A percentile compares a stretch with the other conserved stretches of the same genome.
Conservation (phyloP, 2,329 filamentous ascomycete genomes). For the Paecilomyces sp. region DNA sequence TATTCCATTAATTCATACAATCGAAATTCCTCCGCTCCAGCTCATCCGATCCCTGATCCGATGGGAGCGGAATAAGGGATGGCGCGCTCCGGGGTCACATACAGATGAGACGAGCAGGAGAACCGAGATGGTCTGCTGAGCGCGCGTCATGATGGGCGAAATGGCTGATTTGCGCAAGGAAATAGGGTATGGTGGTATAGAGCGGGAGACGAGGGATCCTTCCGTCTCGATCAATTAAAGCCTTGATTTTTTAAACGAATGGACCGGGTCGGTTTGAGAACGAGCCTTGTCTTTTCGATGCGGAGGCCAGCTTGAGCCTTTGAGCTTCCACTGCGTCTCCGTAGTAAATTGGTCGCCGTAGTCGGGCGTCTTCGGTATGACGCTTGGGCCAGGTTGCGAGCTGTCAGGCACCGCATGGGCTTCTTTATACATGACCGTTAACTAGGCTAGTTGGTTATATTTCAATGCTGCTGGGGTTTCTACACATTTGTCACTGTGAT, state of each 20-base stretch:
- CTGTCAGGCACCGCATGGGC: neutral
- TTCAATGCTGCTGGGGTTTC: neutral
- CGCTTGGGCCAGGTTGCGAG: neutral
- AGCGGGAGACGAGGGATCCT: neutral
- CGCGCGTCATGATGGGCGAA: constrained; percentile 71
- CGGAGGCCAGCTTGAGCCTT: neutral
- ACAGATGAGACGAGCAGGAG: constrained; percentile 83
- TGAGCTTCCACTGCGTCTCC: neutral
- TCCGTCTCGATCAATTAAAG: neutral
- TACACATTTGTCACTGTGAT: neutral
- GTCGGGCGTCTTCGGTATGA: neutral
- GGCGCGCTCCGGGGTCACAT: constrained; percentile 35
- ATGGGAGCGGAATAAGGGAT: neutral
- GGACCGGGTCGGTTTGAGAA: neutral
- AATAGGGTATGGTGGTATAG: neutral
- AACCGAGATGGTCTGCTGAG: constrained; percentile 84
- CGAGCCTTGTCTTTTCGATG: neutral
- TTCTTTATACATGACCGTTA: neutral
- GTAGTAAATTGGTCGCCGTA: neutral
- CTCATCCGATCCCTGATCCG: neutral
- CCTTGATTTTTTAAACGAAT: neutral
- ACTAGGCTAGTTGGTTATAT: neutral
- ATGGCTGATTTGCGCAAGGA: neutral
- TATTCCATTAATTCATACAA: neutral
- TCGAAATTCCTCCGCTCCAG: neutral